Conservation (phyloP, 1,139 yeast genomes). For the Suhomyces anneliseae region DNA sequence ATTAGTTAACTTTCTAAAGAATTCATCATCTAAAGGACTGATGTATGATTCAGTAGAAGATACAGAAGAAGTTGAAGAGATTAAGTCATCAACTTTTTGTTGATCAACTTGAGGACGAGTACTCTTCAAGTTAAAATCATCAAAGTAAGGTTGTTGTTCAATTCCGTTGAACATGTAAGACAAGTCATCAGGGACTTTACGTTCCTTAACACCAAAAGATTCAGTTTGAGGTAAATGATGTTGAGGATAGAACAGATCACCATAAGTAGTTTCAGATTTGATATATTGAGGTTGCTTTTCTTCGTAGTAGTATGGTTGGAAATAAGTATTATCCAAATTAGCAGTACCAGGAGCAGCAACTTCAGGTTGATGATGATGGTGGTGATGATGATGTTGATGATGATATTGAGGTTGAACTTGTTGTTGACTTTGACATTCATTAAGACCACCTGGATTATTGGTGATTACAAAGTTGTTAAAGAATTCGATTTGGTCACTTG, state of each 20-base stretch:
- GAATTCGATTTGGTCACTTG: constrained; percentile 19
- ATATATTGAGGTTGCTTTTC: constrained; percentile 6
- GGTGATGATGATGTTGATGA: background rate
- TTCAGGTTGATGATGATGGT: background rate
- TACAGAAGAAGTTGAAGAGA: constrained; percentile 12
- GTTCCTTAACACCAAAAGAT: background rate
- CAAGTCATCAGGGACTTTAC: constrained; percentile 2
- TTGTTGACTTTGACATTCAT: background rate
- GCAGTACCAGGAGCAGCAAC: background rate
- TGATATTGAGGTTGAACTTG: background rate
- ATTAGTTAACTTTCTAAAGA: constrained; percentile 16
- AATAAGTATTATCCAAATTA: background rate
- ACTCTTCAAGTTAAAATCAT: constrained; percentile 14
- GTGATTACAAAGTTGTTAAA: constrained; percentile 13
- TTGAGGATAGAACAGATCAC: background rate
- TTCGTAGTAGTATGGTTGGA: constrained; percentile 1
- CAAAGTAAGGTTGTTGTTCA: constrained; percentile 16
- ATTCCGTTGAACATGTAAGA: constrained; percentile 13
- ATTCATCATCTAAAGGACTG: constrained; percentile 20
- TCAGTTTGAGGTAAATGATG: background rate
- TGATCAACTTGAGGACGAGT: constrained; percentile 2
- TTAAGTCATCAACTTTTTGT: constrained; percentile 7
- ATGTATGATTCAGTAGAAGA: constrained; percentile 16
- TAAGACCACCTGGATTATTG: constrained; percentile 3
- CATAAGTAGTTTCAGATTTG: background rate